Conservation (phyloP, 768 basidiomycete species). For the Collybia nuda region DNA sequence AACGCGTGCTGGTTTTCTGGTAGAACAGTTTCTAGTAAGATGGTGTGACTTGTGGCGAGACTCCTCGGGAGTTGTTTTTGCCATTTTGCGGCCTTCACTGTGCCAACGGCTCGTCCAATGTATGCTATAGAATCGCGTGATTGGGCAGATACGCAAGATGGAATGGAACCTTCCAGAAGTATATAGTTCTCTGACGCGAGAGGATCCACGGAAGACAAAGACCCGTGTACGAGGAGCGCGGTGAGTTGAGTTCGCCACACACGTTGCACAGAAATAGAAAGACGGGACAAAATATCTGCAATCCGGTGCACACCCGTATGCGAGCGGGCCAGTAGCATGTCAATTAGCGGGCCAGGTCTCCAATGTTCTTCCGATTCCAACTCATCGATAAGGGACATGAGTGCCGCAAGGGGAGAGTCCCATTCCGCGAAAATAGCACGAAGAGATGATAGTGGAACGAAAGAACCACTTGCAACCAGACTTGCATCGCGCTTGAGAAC, state of each 20-base stretch:
- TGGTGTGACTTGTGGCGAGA: conserved; percentile 65
- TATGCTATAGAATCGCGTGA: conserved; percentile 83
- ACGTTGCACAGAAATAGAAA: conserved; percentile 75
- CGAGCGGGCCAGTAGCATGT: conserved; percentile 70
- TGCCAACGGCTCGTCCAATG: conserved; percentile 84
- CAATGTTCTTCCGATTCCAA: conserved; percentile 57
- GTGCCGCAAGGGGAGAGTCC: conserved; percentile 81
- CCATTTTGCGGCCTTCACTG: conserved; percentile 78
- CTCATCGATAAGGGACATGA: conserved; percentile 63
- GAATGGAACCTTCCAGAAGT: conserved; percentile 67
- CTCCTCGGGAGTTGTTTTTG: conserved; percentile 73
- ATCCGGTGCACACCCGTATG: conserved; percentile 80
- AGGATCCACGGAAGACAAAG: conserved; percentile 67
- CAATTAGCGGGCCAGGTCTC: conserved; percentile 79
- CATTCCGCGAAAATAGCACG: conserved; percentile 84
- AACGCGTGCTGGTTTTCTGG: conserved; percentile 79
- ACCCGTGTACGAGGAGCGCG: conserved; percentile 78
- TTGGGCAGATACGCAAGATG: conserved; percentile 70
- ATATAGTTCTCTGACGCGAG: conserved; percentile 59
- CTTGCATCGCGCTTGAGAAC: conserved; percentile 72
- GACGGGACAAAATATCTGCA: conserved; percentile 63
- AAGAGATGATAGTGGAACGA: conserved; percentile 83
- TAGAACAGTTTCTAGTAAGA: conserved; percentile 61
- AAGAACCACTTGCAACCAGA: conserved; percentile 77
- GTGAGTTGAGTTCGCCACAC: conserved; percentile 86